Base-by-base conservation (phyloP, 805 yeast genomes). In the Saturnispora besseyi region DNA sequence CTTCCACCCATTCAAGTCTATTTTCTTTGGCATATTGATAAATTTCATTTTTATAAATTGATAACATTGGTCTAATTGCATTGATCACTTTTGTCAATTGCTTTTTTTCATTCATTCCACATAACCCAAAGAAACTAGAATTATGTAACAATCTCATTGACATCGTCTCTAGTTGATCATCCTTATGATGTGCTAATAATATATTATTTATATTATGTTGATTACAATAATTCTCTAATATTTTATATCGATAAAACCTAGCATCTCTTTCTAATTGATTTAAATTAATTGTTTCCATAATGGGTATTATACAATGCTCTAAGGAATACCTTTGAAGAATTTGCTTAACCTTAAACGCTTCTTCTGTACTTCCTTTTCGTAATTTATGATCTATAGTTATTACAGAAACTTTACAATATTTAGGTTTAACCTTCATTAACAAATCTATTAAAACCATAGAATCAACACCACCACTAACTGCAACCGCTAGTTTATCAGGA, bases 381-480 rank as follows among this genome's bases (percentile, higher is more conserved):
- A 78, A 69, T 13, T 68, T 66, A 59, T 86, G 95, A 60, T 87
- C 84, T 0, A 86, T 75, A 0, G 90, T 82, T 34, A 83, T 68
- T 3, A 88, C 87, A 47, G 64, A 62, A 1, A 80, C 61, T 22
- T 64, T 48, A 2, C 55, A 29, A n/a, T 45, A 31, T 1, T 56
- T 51, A 2, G 66, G 59, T 6, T 63, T 57, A 44, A 65, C 53
- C 3, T 46, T 50, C 10, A 69, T 51, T 4, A 82, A 61, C 18
- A 84, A 65, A 54, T 74, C 73, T 0, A 84, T 71, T 41, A 86
- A 62, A 12, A 85, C 81, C 79, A 85, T 80, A 1, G 93, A 85
- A 60, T 86, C 95, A 0, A 82, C 88, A 1, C 95, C 95, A 1
- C 95, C 95, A 13, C 88, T 81, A 1, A 86, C 73, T 0, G 89